Percentiles rank a stretch among this genome's conserved stretches.
These are phyloP conservation scores for Blastobotrys raffinosifermentans DNA, from an alignment of 1,139 yeast species.

Conservation along the genomic window DNA sequence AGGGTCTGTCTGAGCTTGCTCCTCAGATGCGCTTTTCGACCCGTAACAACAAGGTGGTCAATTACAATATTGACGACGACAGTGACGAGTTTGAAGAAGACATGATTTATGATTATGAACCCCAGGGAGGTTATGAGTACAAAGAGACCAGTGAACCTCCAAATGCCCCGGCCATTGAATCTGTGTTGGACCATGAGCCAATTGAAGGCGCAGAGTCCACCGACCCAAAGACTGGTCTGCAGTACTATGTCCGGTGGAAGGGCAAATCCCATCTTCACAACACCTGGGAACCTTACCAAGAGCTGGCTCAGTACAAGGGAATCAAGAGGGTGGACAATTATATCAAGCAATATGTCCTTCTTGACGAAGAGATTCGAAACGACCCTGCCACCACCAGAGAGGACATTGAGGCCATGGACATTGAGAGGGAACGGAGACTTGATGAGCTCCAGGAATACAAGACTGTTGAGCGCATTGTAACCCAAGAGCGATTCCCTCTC, in stretches of 20 bases:
- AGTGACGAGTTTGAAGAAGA: slow-evolving; percentile 46
- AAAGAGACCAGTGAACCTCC: slow-evolving; percentile 14
- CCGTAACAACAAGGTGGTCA: slow-evolving; percentile 63
- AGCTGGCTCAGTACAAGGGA: slow-evolving; percentile 57
- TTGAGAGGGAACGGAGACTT: slow-evolving; percentile 75
- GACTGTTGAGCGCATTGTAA: slow-evolving; percentile 84
- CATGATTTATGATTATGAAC: slow-evolving; percentile 20
- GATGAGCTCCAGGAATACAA: slow-evolving; percentile 83
- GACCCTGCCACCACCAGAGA: slow-evolving; percentile 83
- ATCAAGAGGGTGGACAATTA: slow-evolving; percentile 85
- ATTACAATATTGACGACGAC: slow-evolving; percentile 69
- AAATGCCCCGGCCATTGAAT: slow-evolving; percentile 40
- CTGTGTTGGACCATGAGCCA: slow-evolving; percentile 31
- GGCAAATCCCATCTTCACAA: slow-evolving; percentile 88
- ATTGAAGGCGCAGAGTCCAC: slow-evolving; percentile 21
- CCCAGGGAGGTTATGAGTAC: slow-evolving; percentile 16
- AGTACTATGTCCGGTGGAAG: slow-evolving; percentile 67
- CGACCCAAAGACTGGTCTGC: slow-evolving; percentile 32
- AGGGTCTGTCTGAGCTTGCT: slow-evolving; percentile 22
- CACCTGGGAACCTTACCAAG: slow-evolving; percentile 79
- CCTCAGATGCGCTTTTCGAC: slow-evolving; percentile 61
- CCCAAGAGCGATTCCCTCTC: slow-evolving; percentile 64
- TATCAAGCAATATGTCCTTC: slow-evolving; percentile 66
- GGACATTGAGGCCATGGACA: slow-evolving; percentile 88
- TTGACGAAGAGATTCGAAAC: slow-evolving; percentile 67